Evolutionary conservation across 192 early-diverging fungal species (phyloP).

Genomic region (Obelidium mucronatum): DNA sequence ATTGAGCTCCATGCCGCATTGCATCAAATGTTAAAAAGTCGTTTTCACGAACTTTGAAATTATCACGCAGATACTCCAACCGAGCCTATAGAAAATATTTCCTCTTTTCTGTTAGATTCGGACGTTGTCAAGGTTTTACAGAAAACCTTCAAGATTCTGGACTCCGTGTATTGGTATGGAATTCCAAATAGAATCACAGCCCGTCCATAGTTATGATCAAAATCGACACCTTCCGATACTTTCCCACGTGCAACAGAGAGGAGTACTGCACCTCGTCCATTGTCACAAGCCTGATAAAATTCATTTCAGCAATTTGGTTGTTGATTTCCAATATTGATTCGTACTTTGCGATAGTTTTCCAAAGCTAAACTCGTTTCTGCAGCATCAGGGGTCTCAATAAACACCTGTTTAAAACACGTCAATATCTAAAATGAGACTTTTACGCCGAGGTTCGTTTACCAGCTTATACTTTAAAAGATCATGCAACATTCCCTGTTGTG

Average conservation of each 20-base stretch:
- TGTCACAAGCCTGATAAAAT: constrained; percentile 90
- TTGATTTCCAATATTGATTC: neutral
- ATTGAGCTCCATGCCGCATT: constrained; percentile 98
- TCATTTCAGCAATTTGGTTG: constrained; percentile 1
- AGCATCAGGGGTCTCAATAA: constrained; percentile 99
- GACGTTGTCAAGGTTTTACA: neutral
- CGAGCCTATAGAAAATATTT: constrained; percentile 64
- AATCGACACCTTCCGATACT: constrained; percentile 99
- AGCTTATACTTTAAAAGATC: constrained; percentile 97
- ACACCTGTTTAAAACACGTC: constrained; percentile 95
- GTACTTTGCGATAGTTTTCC: constrained; percentile 89
- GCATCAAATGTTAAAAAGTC: constrained; percentile 99
- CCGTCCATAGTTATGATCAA: constrained; percentile 99
- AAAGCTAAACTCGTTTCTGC: constrained; percentile 95
- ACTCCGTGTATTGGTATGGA: constrained; percentile 81
- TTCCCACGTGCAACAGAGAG: constrained; percentile 98
- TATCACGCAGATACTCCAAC: constrained; percentile 93
- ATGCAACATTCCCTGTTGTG: constrained; percentile 81
- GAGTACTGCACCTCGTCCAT: constrained; percentile 96
- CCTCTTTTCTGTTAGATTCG: neutral
- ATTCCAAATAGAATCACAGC: constrained; percentile 99
- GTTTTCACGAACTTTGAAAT: constrained; percentile 94
- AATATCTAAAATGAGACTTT: constrained; percentile 88
- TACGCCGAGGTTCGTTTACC: constrained; percentile 51
- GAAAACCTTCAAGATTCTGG: constrained; percentile 27